These are phyloP conservation scores for Boletus vinaceobasis DNA, from an alignment of 768 basidiomycete species.

Conservation along the genomic window DNA sequence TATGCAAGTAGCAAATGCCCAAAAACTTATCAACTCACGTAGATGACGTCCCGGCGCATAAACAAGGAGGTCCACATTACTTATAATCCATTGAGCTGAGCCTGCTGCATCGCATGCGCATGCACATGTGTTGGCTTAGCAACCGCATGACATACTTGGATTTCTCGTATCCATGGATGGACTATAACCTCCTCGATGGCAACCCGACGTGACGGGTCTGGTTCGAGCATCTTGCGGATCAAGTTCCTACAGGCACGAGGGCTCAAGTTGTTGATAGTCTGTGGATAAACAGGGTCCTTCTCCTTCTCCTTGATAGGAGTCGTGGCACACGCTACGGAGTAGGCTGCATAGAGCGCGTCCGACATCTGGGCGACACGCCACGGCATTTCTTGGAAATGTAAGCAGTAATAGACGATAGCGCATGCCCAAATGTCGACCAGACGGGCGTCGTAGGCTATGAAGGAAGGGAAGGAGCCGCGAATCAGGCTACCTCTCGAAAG, in stretches of 20 bases:
- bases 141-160: constrained; percentile 78
- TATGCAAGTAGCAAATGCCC: constrained; percentile 2
- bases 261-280: constrained; percentile 84
- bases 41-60: not conserved
- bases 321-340: constrained; percentile 44
- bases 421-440: constrained; percentile 98
- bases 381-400: constrained; percentile 96
- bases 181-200: constrained; percentile 78
- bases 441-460: constrained; percentile 90
- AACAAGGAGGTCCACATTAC: not conserved
- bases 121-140: constrained; percentile 69
- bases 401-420: constrained; percentile 96
- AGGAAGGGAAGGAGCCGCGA: constrained; percentile 12
- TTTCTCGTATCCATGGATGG: constrained; percentile 74
- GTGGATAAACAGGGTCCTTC: constrained; percentile 36
- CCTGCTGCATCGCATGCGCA: constrained; percentile 59
- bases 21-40: constrained; percentile 3
- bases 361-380: constrained; percentile 91
- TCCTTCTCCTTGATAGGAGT: constrained; percentile 29
- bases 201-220: constrained; percentile 74
- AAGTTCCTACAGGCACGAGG: constrained; percentile 81
- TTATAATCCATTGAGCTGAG: constrained; percentile 34
- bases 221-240: constrained; percentile 93
- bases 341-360: constrained; percentile 79
- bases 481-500: constrained; percentile 39